Conservation (phyloP, 1,284 basidiomycete species). For the Rhodotorula sp. region DNA sequence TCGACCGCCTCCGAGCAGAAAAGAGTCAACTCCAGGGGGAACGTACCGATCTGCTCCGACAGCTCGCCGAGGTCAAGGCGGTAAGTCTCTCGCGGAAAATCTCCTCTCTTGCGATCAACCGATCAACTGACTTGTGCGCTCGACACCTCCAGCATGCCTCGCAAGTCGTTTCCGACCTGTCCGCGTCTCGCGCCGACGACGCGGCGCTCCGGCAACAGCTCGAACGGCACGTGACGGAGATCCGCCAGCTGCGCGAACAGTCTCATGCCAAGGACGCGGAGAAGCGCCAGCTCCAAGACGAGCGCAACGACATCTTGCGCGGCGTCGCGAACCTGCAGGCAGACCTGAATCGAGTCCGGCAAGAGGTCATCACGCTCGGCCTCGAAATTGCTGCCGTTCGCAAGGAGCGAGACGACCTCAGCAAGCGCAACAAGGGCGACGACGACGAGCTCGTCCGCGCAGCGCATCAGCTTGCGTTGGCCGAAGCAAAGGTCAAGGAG, state of each 20-base stretch:
- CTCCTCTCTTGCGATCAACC: rapidly evolving
- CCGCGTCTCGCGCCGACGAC: constrained; percentile 19
- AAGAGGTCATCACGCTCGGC: constrained; percentile 37
- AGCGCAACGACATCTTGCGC: constrained; percentile 63
- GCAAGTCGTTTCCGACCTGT: constrained; percentile 22
- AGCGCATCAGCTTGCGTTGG: constrained; percentile 61
- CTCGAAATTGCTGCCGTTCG: constrained; percentile 53
- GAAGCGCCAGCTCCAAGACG: constrained; percentile 54
- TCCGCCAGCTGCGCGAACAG: constrained; percentile 12
- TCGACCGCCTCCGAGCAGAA: constrained; percentile 17
- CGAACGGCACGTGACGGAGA: constrained; percentile 22
- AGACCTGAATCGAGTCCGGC: constrained; percentile 53
- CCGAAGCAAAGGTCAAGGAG: constrained; percentile 57
- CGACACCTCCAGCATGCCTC: constrained; percentile 12
- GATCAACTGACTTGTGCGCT: neutral
- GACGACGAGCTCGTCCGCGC: constrained; percentile 61
- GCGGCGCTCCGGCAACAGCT: constrained; percentile 18
- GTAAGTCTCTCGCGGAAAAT: constrained; percentile 1
- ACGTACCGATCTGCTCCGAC: constrained; percentile 20
- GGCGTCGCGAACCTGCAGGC: constrained; percentile 65
- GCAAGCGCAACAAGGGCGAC: constrained; percentile 58
- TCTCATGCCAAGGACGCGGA: constrained; percentile 21
- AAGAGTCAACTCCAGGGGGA: constrained; percentile 23
- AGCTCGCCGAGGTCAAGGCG: constrained; percentile 27
- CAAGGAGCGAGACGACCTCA: constrained; percentile 66